A percentile compares a stretch with the other conserved stretches of the same genome.
These are phyloP conservation scores for Saccharomyces hybrid DNA, from an alignment of 1,139 yeast species.

Conservation along the genomic window DNA sequence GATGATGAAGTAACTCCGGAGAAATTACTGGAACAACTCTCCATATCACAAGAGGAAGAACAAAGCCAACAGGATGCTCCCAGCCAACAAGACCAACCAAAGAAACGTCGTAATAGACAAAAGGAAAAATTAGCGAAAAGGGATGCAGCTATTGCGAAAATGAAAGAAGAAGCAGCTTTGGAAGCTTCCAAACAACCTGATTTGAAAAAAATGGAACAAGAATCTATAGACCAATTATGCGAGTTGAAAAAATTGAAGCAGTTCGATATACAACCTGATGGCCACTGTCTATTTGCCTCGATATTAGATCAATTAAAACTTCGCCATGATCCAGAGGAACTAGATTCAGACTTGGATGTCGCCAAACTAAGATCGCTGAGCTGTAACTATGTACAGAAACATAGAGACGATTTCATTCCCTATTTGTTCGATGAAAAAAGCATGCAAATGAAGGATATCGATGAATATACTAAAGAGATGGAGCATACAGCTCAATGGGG, in stretches of 20 bases:
- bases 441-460: slow-evolving; percentile 54
- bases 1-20: slow-evolving; percentile 57
- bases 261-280: slow-evolving; percentile 77
- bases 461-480: slow-evolving; percentile 60
- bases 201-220: slow-evolving; percentile 61
- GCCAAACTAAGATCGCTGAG: slow-evolving; percentile 56
- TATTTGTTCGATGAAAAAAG: slow-evolving; percentile 74
- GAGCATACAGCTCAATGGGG: slow-evolving; percentile 88
- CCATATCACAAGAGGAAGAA: slow-evolving; percentile 28
- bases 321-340: slow-evolving; percentile 35
- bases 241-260: slow-evolving; percentile 41
- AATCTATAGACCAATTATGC: slow-evolving; percentile 52
- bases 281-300: slow-evolving; percentile 87
- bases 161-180: slow-evolving; percentile 57
- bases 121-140: slow-evolving; percentile 75
- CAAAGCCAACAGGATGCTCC: slow-evolving; percentile 7
- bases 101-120: slow-evolving; percentile 56
- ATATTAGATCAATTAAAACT: slow-evolving; percentile 62
- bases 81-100: slow-evolving; percentile 31
- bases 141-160: slow-evolving; percentile 56
- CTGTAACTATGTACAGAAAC: slow-evolving; percentile 52
- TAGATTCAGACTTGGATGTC: slow-evolving; percentile 27
- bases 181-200: slow-evolving; percentile 68
- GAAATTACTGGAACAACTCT: slow-evolving; percentile 49
- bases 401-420: slow-evolving; percentile 70